Evolutionary conservation across 1,284 basidiomycete species (phyloP), one percentile per base, ranked within the genome.

Genomic region (Tylopilus sp.): DNA sequence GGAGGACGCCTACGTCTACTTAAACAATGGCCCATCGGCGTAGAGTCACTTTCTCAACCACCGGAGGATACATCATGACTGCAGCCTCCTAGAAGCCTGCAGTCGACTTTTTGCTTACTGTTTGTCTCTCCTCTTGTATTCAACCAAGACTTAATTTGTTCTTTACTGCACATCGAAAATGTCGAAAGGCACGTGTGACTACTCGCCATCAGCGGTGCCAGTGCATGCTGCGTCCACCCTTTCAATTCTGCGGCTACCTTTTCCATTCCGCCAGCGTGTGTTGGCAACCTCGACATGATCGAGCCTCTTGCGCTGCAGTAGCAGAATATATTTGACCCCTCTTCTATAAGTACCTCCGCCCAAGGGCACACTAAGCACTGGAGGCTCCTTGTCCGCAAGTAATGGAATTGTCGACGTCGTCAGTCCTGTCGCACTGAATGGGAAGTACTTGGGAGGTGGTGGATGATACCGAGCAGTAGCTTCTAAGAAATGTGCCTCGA

Each of bases 201-300:
- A 54, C n/a, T 59, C 49, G 16, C 50, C 54, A 36, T 50, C 30
- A 10, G 8, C 21, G 6, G 38, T 46, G 34, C 9, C 26, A 28
- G 23, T 34, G n/a, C 8, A 6, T 37, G 36, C 31, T 5, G 31
- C 21, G 4, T 49, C 41, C 31, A 28, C 25, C 37, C 37, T 50
- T 38, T 53, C 52, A 4, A 37, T 31, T 46, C 48, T 64, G 49
- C 68, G 68, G 52, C 64, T 66, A 30, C 80, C 85, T 57, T 82
- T 84, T 9, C 85, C 83, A 19, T 76, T 65, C 52, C 82, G 76
- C 86, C 89, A 96, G 48, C 85, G 77, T 59, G 81, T 80, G 64
- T 97, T 95, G 13, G 81, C 76, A 15, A 79, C 76, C 34, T 90
- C 86, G 0, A 88, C 83, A 16, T 76, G 75, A 50, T 89, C 86